A percentile compares a stretch with the other conserved stretches of the same genome.
phyloP scores from a whole-genome alignment of 1,284 basidiomycete genomes.

The Coniferiporia sulphurascens region DNA sequence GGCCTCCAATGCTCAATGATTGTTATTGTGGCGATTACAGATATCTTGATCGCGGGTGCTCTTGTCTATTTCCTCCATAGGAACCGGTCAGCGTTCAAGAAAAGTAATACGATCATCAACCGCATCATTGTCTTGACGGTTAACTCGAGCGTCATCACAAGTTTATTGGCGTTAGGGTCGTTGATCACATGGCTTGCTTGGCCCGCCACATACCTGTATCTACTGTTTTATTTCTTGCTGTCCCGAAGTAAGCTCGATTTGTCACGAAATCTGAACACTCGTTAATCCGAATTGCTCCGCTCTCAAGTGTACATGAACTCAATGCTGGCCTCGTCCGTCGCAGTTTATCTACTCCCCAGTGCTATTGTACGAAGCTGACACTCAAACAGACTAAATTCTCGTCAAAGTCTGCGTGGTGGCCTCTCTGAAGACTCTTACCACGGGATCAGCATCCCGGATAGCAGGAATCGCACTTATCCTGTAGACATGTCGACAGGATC shows the following conservation, averaged over 20 bases:
- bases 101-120: conserved; percentile 32
- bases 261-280: neutral
- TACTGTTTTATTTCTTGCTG: conserved; percentile 2
- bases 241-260: neutral
- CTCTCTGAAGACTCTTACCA: too few relatives aligned
- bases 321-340: neutral
- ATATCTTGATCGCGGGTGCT: conserved; percentile 35
- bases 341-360: too few relatives aligned
- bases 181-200: conserved; percentile 4
- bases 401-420: too few relatives aligned
- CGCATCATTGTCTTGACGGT: conserved; percentile 40
- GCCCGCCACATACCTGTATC: conserved; percentile 14
- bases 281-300: neutral
- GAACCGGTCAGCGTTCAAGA: conserved; percentile 23
- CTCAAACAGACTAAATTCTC: too few relatives aligned
- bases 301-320: neutral
- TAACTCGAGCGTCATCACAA: conserved; percentile 40
- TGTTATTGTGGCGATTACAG: conserved; percentile 19
- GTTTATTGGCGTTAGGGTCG: conserved; percentile 3
- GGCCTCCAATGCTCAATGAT: too few relatives aligned
- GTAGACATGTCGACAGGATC: too few relatives aligned
- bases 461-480: too few relatives aligned
- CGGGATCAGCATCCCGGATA: too few relatives aligned
- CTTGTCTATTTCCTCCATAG: conserved; percentile 35
- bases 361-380: too few relatives aligned